phyloP scores from a whole-genome alignment of 768 basidiomycete genomes.

The Rhodotorula sphaerocarpa region DNA sequence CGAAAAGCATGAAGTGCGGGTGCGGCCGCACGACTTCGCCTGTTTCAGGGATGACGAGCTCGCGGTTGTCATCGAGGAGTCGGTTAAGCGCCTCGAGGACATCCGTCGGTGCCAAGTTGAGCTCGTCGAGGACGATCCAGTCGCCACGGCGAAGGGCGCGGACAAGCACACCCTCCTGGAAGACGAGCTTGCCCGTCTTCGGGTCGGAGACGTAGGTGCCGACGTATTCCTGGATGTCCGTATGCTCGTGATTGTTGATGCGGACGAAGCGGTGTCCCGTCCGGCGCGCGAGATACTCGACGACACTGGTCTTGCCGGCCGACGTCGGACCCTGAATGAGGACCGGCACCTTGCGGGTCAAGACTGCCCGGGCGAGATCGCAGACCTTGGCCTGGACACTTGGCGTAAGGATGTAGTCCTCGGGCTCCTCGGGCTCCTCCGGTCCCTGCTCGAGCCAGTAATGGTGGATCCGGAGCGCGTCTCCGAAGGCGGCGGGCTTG shows the following conservation, averaged over 20 bases:
- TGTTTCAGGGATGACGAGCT: slow-evolving; percentile 89
- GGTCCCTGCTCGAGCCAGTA: slow-evolving; percentile 82
- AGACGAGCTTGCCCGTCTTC: slow-evolving; percentile 81
- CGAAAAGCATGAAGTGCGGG: slow-evolving; percentile 93
- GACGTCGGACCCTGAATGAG: slow-evolving; percentile 97
- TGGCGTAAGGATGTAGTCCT: slow-evolving; percentile 84
- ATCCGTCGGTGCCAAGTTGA: slow-evolving; percentile 95
- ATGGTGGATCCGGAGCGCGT: slow-evolving; percentile 67
- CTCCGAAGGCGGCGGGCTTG: slow-evolving; percentile 21
- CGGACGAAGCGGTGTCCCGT: slow-evolving; percentile 94
- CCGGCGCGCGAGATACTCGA: slow-evolving; percentile 85
- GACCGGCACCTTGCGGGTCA: slow-evolving; percentile 82
- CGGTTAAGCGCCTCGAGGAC: slow-evolving; percentile 95
- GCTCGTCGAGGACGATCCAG: slow-evolving; percentile 96
- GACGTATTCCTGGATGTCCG: slow-evolving; percentile 96
- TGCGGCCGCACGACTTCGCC: slow-evolving; percentile 89
- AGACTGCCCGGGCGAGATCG: slow-evolving; percentile 82
- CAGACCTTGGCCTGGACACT: slow-evolving; percentile 91
- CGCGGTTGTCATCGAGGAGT: slow-evolving; percentile 92
- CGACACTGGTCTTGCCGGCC: slow-evolving; percentile 90
- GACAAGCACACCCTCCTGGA: slow-evolving; percentile 87
- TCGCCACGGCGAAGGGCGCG: slow-evolving; percentile 82
- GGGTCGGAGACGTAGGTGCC: slow-evolving; percentile 94
- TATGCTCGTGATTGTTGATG: slow-evolving; percentile 99
- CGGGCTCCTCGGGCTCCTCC: slow-evolving; percentile 52